Evolutionary conservation across 805 yeast species (phyloP).

Genomic region (Myxozyma nipponensis): DNA sequence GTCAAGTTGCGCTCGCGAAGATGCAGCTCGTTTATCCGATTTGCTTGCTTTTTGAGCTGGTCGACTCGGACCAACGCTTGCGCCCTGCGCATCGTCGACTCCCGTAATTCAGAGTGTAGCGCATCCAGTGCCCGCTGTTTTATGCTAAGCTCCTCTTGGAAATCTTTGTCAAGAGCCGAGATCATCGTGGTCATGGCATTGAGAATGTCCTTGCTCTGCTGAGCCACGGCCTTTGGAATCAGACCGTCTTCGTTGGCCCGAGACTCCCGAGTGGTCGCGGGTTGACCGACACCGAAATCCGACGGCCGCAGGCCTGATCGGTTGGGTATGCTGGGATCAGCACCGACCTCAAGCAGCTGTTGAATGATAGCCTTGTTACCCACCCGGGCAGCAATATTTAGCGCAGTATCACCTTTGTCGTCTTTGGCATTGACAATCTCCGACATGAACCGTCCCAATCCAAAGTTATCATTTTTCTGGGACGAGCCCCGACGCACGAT

Average conservation of each 20-base stretch:
- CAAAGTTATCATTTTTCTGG: slow-evolving; percentile 35
- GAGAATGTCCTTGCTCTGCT: slow-evolving; percentile 44
- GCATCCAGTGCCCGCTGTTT: slow-evolving; percentile 52
- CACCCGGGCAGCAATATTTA: slow-evolving; percentile 86
- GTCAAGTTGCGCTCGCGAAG: slow-evolving; percentile 56
- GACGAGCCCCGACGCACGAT: slow-evolving; percentile 54
- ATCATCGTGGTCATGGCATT: slow-evolving; percentile 51
- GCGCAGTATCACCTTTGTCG: slow-evolving; percentile 88
- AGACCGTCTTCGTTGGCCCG: neutral
- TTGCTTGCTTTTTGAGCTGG: slow-evolving; percentile 46
- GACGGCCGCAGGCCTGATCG: slow-evolving; percentile 80
- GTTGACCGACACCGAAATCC: slow-evolving; percentile 71
- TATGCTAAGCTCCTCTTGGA: slow-evolving; percentile 51
- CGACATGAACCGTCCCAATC: slow-evolving; percentile 56
- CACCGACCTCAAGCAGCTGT: slow-evolving; percentile 81
- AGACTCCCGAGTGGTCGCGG: neutral
- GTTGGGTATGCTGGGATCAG: slow-evolving; percentile 73
- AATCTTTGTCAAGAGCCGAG: slow-evolving; percentile 52
- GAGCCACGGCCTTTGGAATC: slow-evolving; percentile 22
- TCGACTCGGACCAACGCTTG: slow-evolving; percentile 50
- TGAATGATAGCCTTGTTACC: slow-evolving; percentile 79
- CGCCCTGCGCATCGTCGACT: slow-evolving; percentile 51
- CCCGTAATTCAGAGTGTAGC: slow-evolving; percentile 54
- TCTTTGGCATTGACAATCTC: slow-evolving; percentile 85
- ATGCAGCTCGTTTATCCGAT: slow-evolving; percentile 47